Base-by-base conservation (phyloP, 2,329 filamentous ascomycete species). In the Botrytis deweyae region DNA sequence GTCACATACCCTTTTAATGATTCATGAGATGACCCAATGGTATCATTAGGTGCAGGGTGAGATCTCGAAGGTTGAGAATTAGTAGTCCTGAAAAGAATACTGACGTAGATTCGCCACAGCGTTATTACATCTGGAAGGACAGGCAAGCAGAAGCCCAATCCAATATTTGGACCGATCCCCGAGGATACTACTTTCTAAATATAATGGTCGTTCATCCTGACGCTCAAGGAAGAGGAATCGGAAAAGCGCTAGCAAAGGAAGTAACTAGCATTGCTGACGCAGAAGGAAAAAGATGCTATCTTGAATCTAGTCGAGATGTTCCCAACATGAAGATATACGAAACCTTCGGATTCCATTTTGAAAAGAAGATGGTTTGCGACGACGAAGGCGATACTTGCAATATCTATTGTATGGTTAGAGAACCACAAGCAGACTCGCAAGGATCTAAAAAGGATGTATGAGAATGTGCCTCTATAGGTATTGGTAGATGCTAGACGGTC, bases 121-220 rank as follows among this genome's bases (percentile, higher is more conserved):
- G 92, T 9, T 93, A 93, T 80, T 90, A 88, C 81, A 91, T 93
- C 77, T 93, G 91, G 91, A 93, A 93, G 79, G 84, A 85, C 7
- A 85, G 87, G 9, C 91, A 94, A 80, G 85, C 87, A 0, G 83
- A 87, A 58, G 89, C 88, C 0, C 91, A 93, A 72, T 83, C 83
- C 0, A 82, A 87, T 40, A 82, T 93, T 5, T 93, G 91, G 91
- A 88, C 84, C 0, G 89, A 92, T 73, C 85, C 87, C 0, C 84
- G 86, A 8, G 92, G 92, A 0, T 93, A 93, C 79, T 93, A 93
- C 79, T 93, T 93, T 77, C 90, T 92, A 76, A 94, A 93, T 78
- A 92, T 93, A 75, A 88, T 93, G 78, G 90, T 91, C 0, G 91
- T 93, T 1, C 81, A 88, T 25, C 90, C 91, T 0, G 86, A 89